phyloP scores from a whole-genome alignment of 176 grass and related monocot species.

The Thalia dealbata region DNA sequence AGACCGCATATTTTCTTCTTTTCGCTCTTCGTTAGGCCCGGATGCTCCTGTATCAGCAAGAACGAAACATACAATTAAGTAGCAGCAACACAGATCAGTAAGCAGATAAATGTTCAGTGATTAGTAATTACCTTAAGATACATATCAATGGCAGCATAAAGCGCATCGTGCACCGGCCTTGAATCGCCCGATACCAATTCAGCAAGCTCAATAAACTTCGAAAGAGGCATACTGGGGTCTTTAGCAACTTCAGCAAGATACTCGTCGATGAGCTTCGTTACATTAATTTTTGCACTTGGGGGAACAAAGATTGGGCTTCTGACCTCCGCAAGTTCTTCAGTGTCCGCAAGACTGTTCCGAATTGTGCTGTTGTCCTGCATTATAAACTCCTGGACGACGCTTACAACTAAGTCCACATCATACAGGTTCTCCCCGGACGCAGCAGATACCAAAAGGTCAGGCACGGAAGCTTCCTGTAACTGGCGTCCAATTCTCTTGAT shows the following conservation, averaged over 20 bases:
- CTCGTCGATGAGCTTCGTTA: constrained; percentile 73
- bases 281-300: constrained; percentile 37
- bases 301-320: constrained; percentile 37
- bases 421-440: constrained; percentile 27
- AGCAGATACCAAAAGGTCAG: constrained; percentile 62
- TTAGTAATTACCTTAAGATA: constrained; percentile 70
- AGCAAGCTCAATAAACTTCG: constrained; percentile 67
- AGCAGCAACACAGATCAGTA: neutral
- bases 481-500: constrained; percentile 63
- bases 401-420: constrained; percentile 53
- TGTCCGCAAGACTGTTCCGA: constrained; percentile 24
- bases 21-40: constrained; percentile 68
- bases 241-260: constrained; percentile 90
- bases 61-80: neutral
- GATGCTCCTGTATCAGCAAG: constrained; percentile 56
- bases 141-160: constrained; percentile 91
- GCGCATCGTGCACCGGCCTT: constrained; percentile 56
- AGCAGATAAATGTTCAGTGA: neutral
- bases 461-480: constrained; percentile 73
- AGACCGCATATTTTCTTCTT: constrained; percentile 77
- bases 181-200: constrained; percentile 51
- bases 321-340: constrained; percentile 59
- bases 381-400: constrained; percentile 60
- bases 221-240: constrained; percentile 59
- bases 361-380: constrained; percentile 25